Base-by-base conservation (phyloP, 148 eudicot genomes). In the Fallopia convolvulus region DNA sequence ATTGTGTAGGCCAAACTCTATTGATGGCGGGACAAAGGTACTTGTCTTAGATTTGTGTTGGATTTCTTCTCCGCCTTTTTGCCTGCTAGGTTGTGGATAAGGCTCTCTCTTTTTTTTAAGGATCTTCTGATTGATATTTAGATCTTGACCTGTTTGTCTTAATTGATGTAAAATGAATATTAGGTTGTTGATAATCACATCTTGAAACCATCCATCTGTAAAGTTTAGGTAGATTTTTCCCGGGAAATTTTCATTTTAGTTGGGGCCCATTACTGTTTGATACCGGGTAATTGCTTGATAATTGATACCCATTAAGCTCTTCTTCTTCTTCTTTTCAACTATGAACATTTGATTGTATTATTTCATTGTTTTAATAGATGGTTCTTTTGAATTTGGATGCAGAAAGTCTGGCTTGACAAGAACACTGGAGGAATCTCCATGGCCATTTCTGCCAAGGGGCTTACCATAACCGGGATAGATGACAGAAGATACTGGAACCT, bases 11-110 rank as follows among this genome's bases (percentile, higher is more conserved):
- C 77, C 85, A 15, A 91, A 87, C 81, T 79, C 84, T 48, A 74
- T 93, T 53, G 98, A 91, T 78, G 90, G 84, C 15, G 90, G 88
- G 76, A 78, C 86, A 49, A 93, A 93, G 96, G 98, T 93, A 40
- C 44, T 75, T 50, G 50, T 75, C 55, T 18, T 44, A 6, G 46
- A 21, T 40, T 58, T 74, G 4, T 42, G 49, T 42, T 42, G 46
- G 8, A 8, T 42, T 42, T 42, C 46, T 42, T 42, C 46, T 42
- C 46, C 6, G 46, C 46, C 46, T 42, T 5, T 42, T 42, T 33
- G 2, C 36, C 36, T 1, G 36, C 36, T 33, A 1, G 36, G 36
- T 33, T n/a, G 36, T 33, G 36, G 36, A 33, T 33, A 33, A 33
- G 36, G 36, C 36, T 33, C 36, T 41, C 4, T 41, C 0, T 41